Percentiles rank a stretch among this genome's conserved stretches.
Conservation (phyloP, 345 rosid genomes). For the Gossypium herbaceum region DNA sequence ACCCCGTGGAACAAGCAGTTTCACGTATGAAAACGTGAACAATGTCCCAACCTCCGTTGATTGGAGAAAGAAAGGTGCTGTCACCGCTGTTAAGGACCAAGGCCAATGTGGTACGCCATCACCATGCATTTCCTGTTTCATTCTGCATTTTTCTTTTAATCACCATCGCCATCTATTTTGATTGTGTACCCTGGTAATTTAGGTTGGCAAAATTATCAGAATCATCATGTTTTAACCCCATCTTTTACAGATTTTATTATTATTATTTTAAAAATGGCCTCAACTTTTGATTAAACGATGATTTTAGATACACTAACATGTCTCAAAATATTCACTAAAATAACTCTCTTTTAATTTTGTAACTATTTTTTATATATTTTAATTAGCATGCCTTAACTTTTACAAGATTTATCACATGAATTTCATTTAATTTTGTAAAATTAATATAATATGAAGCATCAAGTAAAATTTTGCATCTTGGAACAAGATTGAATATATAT, state of each 20-base stretch:
- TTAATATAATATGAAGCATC: too few species aligned
- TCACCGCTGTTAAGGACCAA: slow-evolving; percentile 71
- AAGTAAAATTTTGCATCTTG: too few species aligned
- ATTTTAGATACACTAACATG: too few species aligned
- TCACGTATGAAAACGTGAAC: slow-evolving; percentile 51
- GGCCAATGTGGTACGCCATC: slow-evolving; percentile 65
- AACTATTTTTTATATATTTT: too few species aligned
- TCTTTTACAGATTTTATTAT: not conserved
- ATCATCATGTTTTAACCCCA: not conserved
- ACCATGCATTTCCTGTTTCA: not conserved
- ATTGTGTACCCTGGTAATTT: not conserved
- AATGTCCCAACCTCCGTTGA: slow-evolving; percentile 48
- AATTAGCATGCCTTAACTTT: too few species aligned
- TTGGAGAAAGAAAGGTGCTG: slow-evolving; percentile 81
- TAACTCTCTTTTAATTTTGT: too few species aligned
- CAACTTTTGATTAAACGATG: too few species aligned
- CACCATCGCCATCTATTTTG: not conserved
- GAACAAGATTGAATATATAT: too few species aligned
- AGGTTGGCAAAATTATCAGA: not conserved
- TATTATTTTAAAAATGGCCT: too few species aligned
- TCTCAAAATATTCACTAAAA: too few species aligned
- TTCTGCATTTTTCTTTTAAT: not conserved
- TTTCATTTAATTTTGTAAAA: too few species aligned
- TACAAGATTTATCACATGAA: too few species aligned
- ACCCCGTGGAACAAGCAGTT: slow-evolving; percentile 32